Percentiles rank a stretch among this genome's conserved stretches.
Evolutionary conservation across 192 early-diverging fungal species (phyloP).

Genomic region (Coemansia sp.): DNA sequence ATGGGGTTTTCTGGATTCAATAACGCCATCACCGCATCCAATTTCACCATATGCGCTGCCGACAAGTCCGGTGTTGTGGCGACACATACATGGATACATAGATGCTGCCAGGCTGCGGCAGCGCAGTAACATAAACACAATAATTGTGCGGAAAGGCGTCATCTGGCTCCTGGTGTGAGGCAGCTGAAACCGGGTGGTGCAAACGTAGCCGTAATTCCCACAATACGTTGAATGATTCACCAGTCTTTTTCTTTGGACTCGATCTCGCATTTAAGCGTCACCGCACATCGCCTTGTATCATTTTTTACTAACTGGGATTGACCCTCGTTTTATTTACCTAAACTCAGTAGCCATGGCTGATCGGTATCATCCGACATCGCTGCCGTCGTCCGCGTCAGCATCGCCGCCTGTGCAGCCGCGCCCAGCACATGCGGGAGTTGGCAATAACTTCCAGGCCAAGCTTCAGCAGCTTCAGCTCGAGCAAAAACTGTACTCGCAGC

Average conservation of each 20-base stretch:
- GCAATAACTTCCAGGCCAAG: background rate
- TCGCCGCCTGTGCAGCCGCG: slow-evolving; percentile 2
- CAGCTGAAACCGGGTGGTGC: background rate
- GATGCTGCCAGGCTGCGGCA: background rate
- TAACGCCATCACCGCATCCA: background rate
- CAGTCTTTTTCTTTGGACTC: too few species aligned
- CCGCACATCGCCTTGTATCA: too few species aligned
- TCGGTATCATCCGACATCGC: background rate
- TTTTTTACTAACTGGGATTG: too few species aligned
- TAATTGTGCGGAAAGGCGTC: background rate
- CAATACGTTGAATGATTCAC: too few species aligned
- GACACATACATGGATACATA: background rate
- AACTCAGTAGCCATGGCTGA: background rate
- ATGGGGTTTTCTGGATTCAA: background rate
- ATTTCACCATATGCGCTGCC: background rate
- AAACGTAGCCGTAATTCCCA: too few species aligned
- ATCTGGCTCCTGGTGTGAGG: background rate
- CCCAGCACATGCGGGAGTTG: background rate
- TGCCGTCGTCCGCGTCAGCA: background rate
- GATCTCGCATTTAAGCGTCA: too few species aligned
- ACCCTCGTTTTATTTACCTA: background rate
- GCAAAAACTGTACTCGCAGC: slow-evolving; percentile 11
- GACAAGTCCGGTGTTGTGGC: background rate
- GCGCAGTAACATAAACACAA: background rate
- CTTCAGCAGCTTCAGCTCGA: slow-evolving; percentile 7